Base-by-base conservation (phyloP, 305 asterid species). In the Lippia alba region DNA sequence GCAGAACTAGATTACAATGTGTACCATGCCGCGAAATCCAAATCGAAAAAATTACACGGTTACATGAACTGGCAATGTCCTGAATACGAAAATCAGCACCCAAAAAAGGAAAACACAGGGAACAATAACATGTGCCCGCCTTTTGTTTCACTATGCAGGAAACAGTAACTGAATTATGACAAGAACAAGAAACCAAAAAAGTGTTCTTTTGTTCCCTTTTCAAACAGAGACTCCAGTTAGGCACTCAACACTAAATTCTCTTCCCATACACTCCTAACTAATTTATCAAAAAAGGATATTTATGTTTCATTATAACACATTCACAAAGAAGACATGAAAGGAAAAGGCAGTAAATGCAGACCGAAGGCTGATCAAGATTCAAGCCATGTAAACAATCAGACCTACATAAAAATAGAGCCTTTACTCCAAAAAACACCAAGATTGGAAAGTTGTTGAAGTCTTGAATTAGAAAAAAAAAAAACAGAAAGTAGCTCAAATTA, bases 131-230 rank as follows among this genome's bases (percentile, higher is more conserved):
- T 51, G 56, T 1, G 46, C 59, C 33, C 33, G 8, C 64, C 32
- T 59, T 49, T 44, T 34, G 45, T 54, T 67, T 41, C 20, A 18
- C 46, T 39, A 34, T 36, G 49, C 24, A 46, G 59, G 61, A 59
- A 63, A 56, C 75, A 50, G 55, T 56, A 40, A 17, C 24, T 14
- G 11, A 40, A 40, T 50, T 9, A 53, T 57, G 46, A 55, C 53
- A 49, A 2, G 57, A 69, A 14, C 30, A 60, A 39, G 32, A 60
- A 63, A 63, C 32, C 15, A 48, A 39, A 49, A 17, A 20, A 58
- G 32, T 16, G 62, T 5, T 36, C 30, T 3, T 24, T 24, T 24
- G 30, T 51, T 11, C 1, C 41, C 45, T 56, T 36, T 44, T 15
- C 45, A 41, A 56, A 36, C 30, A 48, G 4, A 45, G 58, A 68